A percentile compares a stretch with the other conserved stretches of the same genome.
Conservation (phyloP, 768 basidiomycete species). For the Cantharellus anzutake region DNA sequence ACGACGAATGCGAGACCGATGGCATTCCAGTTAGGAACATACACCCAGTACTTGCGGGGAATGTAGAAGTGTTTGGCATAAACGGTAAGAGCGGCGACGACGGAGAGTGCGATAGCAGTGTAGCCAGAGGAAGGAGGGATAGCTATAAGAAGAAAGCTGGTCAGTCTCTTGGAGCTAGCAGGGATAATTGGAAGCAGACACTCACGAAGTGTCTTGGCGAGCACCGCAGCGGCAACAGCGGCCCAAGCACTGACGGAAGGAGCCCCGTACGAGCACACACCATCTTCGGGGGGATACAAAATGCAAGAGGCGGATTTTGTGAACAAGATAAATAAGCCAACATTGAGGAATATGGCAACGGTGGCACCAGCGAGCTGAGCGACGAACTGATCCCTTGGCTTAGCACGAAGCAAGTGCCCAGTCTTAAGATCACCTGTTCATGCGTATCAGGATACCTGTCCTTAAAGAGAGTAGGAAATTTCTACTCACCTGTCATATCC, state of each 20-base stretch:
- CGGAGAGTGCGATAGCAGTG: slow-evolving; percentile 34
- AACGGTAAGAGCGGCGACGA: slow-evolving; percentile 27
- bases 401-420: slow-evolving; percentile 46
- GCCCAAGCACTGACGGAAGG: slow-evolving; percentile 39
- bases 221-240: slow-evolving; percentile 34
- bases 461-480: not conserved
- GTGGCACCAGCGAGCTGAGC: slow-evolving; percentile 39
- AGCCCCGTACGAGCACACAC: slow-evolving; percentile 31
- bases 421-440: slow-evolving; percentile 23
- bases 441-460: too few species aligned
- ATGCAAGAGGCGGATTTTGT: slow-evolving; percentile 44
- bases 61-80: slow-evolving; percentile 28
- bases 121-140: slow-evolving; percentile 37
- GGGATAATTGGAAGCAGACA: not conserved
- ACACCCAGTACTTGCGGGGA: slow-evolving; percentile 29
- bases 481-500: slow-evolving; percentile 47
- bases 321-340: slow-evolving; percentile 42
- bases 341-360: slow-evolving; percentile 39
- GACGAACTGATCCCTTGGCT: slow-evolving; percentile 42
- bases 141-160: not conserved
- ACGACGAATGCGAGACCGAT: slow-evolving; percentile 27
- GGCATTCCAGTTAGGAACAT: slow-evolving; percentile 35
- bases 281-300: slow-evolving; percentile 14
- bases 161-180: not conserved
- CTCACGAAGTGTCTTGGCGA: slow-evolving; percentile 22